Percentiles rank a stretch among this genome's conserved stretches.
Evolutionary conservation across 331 rosid genomes (phyloP).

Genomic region (Malus hybrid): DNA sequence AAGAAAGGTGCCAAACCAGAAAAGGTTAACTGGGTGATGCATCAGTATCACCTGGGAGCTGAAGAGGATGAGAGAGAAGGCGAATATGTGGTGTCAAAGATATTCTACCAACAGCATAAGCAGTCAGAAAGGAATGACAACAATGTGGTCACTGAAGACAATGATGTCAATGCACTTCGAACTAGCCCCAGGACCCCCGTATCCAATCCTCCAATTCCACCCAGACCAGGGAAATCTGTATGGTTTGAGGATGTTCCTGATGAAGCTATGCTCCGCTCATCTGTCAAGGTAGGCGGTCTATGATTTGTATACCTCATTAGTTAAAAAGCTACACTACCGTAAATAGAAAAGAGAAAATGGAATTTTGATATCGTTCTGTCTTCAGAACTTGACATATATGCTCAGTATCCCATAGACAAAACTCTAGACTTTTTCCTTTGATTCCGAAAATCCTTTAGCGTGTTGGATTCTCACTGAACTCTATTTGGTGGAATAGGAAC

Average conservation of each 20-base stretch:
- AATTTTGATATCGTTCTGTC: too few species aligned
- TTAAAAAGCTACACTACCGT: background rate
- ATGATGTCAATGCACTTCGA: slow-evolving; percentile 23
- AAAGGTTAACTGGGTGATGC: slow-evolving; percentile 77
- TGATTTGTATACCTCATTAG: too few species aligned
- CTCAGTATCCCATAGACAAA: background rate
- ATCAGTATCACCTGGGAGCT: slow-evolving; percentile 83
- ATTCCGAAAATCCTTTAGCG: background rate
- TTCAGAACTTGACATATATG: too few species aligned
- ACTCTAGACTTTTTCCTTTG: background rate
- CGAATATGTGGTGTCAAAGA: slow-evolving; percentile 70
- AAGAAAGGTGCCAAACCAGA: slow-evolving; percentile 53
- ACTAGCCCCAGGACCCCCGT: slow-evolving; percentile 77
- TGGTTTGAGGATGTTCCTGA: slow-evolving; percentile 25
- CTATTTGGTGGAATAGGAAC: slow-evolving; percentile 33
- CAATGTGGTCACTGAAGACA: slow-evolving; percentile 30
- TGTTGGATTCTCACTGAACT: slow-evolving; percentile 8
- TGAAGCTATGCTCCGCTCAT: slow-evolving; percentile 20
- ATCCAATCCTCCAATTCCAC: slow-evolving; percentile 54
- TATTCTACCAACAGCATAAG: slow-evolving; percentile 53
- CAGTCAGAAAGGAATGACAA: slow-evolving; percentile 36
- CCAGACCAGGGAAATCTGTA: slow-evolving; percentile 37
- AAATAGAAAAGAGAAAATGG: background rate
- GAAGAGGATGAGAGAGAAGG: slow-evolving; percentile 75
- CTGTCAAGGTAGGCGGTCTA: slow-evolving; percentile 32